Percentiles rank a stretch among this genome's conserved stretches.
Conservation (phyloP, 2,329 filamentous ascomycete genomes). For the Verticillium zaregamsianum region DNA sequence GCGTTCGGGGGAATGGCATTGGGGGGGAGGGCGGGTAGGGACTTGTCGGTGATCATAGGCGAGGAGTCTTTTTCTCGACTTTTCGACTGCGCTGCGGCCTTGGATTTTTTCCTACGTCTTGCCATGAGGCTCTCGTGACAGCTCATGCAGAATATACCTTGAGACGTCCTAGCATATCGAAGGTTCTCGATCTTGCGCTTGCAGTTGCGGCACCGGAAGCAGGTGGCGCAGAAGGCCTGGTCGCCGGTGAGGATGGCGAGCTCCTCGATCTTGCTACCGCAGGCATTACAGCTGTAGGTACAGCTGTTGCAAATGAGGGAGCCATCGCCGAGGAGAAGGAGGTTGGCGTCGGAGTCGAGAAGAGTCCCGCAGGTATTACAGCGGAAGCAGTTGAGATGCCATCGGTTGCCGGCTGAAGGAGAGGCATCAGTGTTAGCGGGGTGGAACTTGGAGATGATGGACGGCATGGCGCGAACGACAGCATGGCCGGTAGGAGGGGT, state of each 20-base stretch:
- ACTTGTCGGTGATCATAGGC: slow-evolving; percentile 80
- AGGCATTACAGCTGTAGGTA: slow-evolving; percentile 97
- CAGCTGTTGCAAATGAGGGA: slow-evolving; percentile 99
- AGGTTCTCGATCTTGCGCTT: slow-evolving; percentile 99
- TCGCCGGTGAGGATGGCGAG: slow-evolving; percentile 95
- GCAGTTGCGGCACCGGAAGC: slow-evolving; percentile 96
- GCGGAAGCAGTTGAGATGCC: slow-evolving; percentile 98
- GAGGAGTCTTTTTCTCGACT: slow-evolving; percentile 59
- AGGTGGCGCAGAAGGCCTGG: slow-evolving; percentile 95
- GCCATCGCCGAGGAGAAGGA: slow-evolving; percentile 93
- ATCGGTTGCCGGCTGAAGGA: slow-evolving; percentile 83
- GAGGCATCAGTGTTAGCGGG: slow-evolving; percentile 19
- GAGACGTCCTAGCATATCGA: slow-evolving; percentile 93
- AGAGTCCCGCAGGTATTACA: slow-evolving; percentile 94
- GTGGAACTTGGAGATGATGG: slow-evolving; percentile 13
- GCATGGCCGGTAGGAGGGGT: neutral
- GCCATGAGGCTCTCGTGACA: slow-evolving; percentile 98
- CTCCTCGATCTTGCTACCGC: slow-evolving; percentile 96
- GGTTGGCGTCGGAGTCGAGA: slow-evolving; percentile 96
- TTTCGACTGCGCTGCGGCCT: slow-evolving; percentile 59
- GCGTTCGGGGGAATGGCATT: slow-evolving; percentile 61
- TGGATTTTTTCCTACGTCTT: slow-evolving; percentile 80
- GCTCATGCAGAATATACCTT: slow-evolving; percentile 99
- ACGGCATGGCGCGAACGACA: slow-evolving; percentile 5
- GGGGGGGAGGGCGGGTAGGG: slow-evolving; percentile 82